Conservation (phyloP, 2,329 filamentous ascomycete species). For the Aspergillus ochraceoroseus region DNA sequence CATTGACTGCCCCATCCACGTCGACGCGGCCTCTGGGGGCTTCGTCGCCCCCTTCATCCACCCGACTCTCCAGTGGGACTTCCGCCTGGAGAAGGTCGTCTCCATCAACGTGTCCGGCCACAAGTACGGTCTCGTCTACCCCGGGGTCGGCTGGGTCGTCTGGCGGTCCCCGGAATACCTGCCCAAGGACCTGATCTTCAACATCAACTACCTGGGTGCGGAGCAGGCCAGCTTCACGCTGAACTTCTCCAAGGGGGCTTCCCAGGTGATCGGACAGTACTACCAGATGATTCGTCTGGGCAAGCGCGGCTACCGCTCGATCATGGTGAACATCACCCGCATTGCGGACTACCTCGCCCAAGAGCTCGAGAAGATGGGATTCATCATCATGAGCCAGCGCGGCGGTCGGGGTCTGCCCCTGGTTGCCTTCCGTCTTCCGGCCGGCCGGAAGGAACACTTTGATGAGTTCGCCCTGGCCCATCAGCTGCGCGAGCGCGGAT, state of each 20-base stretch:
- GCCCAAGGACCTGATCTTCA: slow-evolving; percentile 91
- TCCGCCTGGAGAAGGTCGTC: slow-evolving; percentile 79
- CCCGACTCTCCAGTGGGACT: slow-evolving; percentile 84
- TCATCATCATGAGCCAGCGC: slow-evolving; percentile 81
- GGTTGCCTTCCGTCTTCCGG: slow-evolving; percentile 76
- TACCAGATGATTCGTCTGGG: slow-evolving; percentile 95
- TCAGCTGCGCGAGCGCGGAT: slow-evolving; percentile 77
- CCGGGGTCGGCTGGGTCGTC: slow-evolving; percentile 88
- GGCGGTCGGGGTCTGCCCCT: slow-evolving; percentile 76
- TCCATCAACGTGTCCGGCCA: slow-evolving; percentile 94
- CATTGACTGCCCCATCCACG: slow-evolving; percentile 82
- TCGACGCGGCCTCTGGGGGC: slow-evolving; percentile 86
- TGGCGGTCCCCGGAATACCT: slow-evolving; percentile 81
- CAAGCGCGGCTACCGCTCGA: slow-evolving; percentile 83
- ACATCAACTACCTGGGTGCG: slow-evolving; percentile 97
- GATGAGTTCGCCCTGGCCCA: slow-evolving; percentile 79
- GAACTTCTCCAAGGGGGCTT: slow-evolving; percentile 94
- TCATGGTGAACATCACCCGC: slow-evolving; percentile 90
- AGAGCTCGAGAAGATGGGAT: slow-evolving; percentile 68
- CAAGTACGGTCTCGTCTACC: slow-evolving; percentile 78
- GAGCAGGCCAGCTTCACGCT: slow-evolving; percentile 94
- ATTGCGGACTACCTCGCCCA: slow-evolving; percentile 81
- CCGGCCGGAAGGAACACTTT: slow-evolving; percentile 53
- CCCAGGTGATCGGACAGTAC: slow-evolving; percentile 93
- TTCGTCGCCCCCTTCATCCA: slow-evolving; percentile 91